Evolutionary conservation across 2,329 filamentous ascomycete species (phyloP), one percentile per base, ranked within the genome.

Genomic region (Diatrype stigma): DNA sequence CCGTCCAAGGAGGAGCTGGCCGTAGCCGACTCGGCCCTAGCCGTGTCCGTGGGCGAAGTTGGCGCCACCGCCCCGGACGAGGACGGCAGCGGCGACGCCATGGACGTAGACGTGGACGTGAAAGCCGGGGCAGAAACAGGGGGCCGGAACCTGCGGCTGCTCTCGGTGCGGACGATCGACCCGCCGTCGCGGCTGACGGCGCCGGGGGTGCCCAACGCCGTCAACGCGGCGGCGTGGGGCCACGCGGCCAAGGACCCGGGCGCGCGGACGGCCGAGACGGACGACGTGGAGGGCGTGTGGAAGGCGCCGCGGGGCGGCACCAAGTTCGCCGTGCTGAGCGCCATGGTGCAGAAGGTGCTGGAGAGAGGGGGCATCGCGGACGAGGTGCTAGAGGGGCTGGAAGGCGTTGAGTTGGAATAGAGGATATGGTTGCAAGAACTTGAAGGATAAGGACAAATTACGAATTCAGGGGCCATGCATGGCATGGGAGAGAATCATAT

Each of bases 1-100:
- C 93, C 94, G 0, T 87, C 84, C 48, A 85, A 86, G 59, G 92
- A 96, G 67, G 94, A 99, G 70, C 84, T 99, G 16, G 89, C 91
- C 2, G 93, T 97, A 3, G 94, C 94, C 1, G 93, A 97, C 63
- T 84, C 86, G 12, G 89, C 94, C 3, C 76, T 97, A 44, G 94
- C 93, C 2, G 82, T 97, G 5, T 96, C 91, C 0, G 80, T 96
- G 32, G 82, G 82, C 16, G 80, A 82, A 58, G 65, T 66, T 32
- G 58, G 62, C 14, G 50, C 22, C 12, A 47, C 53, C 12, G 40
- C 45, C 6, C 5, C 37, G 16, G 14, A 30, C 30, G 46, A 50
- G 32, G 40, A 56, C 45, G 58, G 61, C 22, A 55, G 51, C 14
- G 56, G 60, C 19, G 65, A 67, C 1, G 67, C 66, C 34, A 72